Evolutionary conservation across 257 asterid species (phyloP).

Genomic region (Solanum megistacrolobum): DNA sequence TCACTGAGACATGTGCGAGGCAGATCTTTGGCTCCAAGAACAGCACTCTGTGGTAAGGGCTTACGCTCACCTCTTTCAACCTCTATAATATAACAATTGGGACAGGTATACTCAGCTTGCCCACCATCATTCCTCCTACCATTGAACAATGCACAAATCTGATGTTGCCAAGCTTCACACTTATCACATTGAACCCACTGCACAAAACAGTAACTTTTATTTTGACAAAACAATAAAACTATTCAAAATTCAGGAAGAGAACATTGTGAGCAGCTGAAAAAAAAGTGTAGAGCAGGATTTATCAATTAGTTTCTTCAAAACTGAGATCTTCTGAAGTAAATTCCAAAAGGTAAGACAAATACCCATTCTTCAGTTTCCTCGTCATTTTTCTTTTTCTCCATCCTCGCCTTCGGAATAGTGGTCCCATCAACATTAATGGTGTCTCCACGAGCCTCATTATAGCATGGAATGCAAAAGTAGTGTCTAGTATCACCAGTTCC

Average conservation of each 20-base stretch:
- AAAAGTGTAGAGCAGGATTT: background rate
- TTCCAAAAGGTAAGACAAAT: background rate
- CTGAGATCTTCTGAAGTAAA: background rate
- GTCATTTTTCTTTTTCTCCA: slow-evolving; percentile 84
- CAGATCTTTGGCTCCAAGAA: slow-evolving; percentile 97
- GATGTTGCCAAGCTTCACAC: slow-evolving; percentile 99
- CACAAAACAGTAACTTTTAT: slow-evolving; percentile 14
- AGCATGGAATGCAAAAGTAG: slow-evolving; percentile 83
- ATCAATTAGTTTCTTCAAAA: background rate
- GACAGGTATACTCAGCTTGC: slow-evolving; percentile 98
- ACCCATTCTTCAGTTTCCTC: slow-evolving; percentile 99
- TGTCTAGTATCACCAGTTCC: slow-evolving; percentile 97
- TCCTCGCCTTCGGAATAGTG: slow-evolving; percentile 62
- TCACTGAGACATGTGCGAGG: slow-evolving; percentile 91
- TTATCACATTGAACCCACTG: slow-evolving; percentile 99
- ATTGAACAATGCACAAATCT: slow-evolving; percentile 93
- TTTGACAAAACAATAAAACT: background rate
- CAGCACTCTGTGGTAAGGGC: slow-evolving; percentile 89
- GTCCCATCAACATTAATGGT: slow-evolving; percentile 63
- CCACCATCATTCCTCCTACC: slow-evolving; percentile 99
- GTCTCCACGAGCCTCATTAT: slow-evolving; percentile 87
- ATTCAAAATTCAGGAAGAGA: background rate
- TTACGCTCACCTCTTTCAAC: slow-evolving; percentile 90
- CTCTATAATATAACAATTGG: slow-evolving; percentile 81
- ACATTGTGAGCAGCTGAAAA: background rate